Conservation (phyloP, 2,329 filamentous ascomycete genomes). For the Aaosphaeria pasadenensis region DNA sequence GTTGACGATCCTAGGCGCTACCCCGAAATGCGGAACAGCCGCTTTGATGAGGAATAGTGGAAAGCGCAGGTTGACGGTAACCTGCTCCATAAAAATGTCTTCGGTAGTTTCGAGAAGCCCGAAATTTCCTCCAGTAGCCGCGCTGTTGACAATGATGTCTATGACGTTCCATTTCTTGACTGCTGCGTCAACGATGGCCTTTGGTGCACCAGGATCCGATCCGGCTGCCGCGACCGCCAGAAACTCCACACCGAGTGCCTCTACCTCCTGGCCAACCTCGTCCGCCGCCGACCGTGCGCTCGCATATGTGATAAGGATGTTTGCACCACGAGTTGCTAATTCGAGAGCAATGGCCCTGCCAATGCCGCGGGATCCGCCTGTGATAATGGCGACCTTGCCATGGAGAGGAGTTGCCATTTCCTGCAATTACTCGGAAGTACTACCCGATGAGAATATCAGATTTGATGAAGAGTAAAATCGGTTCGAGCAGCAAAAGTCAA, state of each 20-base stretch:
- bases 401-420: constrained; percentile 23
- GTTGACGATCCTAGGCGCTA: constrained; percentile 51
- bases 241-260: constrained; percentile 11
- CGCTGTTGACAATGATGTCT: constrained; percentile 38
- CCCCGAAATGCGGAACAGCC: constrained; percentile 45
- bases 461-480: too few species aligned
- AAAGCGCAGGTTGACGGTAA: constrained; percentile 52
- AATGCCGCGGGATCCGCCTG: constrained; percentile 45
- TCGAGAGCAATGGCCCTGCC: constrained; percentile 44
- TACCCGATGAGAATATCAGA: too few species aligned
- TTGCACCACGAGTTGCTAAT: constrained; percentile 41
- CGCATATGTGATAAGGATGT: constrained; percentile 34
- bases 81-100: constrained; percentile 48
- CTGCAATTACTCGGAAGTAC: too few species aligned
- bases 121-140: constrained; percentile 10
- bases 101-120: constrained; percentile 37
- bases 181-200: constrained; percentile 25
- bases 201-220: constrained; percentile 15
- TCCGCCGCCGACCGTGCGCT: constrained; percentile 22
- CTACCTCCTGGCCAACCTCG: constrained; percentile 22
- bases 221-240: constrained; percentile 34
- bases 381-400: constrained; percentile 41
- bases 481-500: too few species aligned
- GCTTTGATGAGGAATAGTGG: constrained; percentile 51
- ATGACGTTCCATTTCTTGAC: constrained; percentile 11